Conservation (phyloP, 495 filamentous ascomycete species). For the Delitschia confertaspora region DNA sequence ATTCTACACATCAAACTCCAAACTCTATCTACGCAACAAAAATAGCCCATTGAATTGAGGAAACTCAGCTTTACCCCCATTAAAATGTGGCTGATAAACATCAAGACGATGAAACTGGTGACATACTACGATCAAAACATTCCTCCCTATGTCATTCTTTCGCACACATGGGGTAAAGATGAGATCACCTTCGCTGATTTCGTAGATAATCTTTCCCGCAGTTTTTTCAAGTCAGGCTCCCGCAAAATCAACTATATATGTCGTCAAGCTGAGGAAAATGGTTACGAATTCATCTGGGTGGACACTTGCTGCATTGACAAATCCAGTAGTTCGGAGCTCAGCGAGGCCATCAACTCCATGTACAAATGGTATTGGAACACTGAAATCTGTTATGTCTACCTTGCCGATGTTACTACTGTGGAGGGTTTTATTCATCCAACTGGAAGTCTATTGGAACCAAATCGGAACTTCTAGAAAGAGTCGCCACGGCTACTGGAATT, state of each 20-base stretch:
- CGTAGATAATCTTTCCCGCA: not conserved
- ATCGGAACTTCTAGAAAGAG: too few relatives aligned
- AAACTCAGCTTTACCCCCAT: too few relatives aligned
- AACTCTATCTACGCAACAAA: too few relatives aligned
- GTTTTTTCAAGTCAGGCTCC: slow-evolving; percentile 7
- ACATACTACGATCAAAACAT: not conserved
- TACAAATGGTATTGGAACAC: slow-evolving; percentile 7
- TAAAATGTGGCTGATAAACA: too few relatives aligned
- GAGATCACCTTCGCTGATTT: slow-evolving; percentile 2
- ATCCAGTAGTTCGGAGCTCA: slow-evolving; percentile 17
- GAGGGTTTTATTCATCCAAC: too few relatives aligned
- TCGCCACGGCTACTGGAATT: too few relatives aligned
- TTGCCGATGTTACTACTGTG: not conserved
- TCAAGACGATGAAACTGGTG: too few relatives aligned
- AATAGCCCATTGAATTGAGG: too few relatives aligned
- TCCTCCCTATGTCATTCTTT: slow-evolving; percentile 15
- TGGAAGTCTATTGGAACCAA: too few relatives aligned
- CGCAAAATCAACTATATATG: slow-evolving; percentile 4
- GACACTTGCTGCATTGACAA: slow-evolving; percentile 30
- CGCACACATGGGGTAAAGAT: slow-evolving; percentile 11
- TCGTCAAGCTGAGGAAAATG: slow-evolving; percentile 1
- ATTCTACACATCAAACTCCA: too few relatives aligned
- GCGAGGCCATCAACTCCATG: slow-evolving; percentile 19
- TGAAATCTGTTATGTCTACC: slow-evolving; percentile 6
- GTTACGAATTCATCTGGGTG: slow-evolving; percentile 9